Base-by-base conservation (phyloP, 202 grass and related monocot genomes). In the Hordeum pubiflorum region DNA sequence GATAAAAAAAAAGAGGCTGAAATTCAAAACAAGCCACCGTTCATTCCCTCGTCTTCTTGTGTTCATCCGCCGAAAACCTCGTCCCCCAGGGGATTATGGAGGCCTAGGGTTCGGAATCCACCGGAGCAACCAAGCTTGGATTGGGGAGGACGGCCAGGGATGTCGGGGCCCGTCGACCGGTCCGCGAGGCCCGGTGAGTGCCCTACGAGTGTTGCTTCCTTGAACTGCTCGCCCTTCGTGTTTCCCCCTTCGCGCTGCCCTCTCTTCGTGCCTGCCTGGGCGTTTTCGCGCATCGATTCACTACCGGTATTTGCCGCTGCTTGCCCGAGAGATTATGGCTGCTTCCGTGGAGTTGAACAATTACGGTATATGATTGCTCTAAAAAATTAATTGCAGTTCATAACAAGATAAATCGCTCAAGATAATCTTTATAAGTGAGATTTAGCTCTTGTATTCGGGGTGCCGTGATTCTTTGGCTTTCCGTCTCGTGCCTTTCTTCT, bases 111-210 rank as follows among this genome's bases (percentile, higher is more conserved):
- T 34, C 77, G 34, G 67, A 32, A 69, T 69, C 82, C 34, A 5
- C 12, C 32, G 15, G 15, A 56, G 34, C 65, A n/a, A 50, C 40
- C 56, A 43, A n/a, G 54, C 41, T 52, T 14, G 4, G 58, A 18
- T 81, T 6, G 56, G 22, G 22, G 65, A 57, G 33, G 44, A 54
- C 33, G 22, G 36, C 29, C 11, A 75, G 58, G 40, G 76, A 99
- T 99, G 97, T 93, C 91, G 39, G 89, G 71, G 5, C 79, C 92
- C 76, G 36, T 96, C 52, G 90, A 91, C 68, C 63, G 82, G 31
- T 71, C 64, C 29, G 79, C 81, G 15, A 78, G 79, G 75, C 85
- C 92, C 18, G 77, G 96, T 99, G 87, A 99, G 96, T 91, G 66
- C 62, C 31, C 26, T 27, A 27, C 26, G 27, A 22, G n/a, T 72